Evolutionary conservation across 2,329 filamentous ascomycete genomes (phyloP).

Genomic region (Keithomyces neogunnii): DNA sequence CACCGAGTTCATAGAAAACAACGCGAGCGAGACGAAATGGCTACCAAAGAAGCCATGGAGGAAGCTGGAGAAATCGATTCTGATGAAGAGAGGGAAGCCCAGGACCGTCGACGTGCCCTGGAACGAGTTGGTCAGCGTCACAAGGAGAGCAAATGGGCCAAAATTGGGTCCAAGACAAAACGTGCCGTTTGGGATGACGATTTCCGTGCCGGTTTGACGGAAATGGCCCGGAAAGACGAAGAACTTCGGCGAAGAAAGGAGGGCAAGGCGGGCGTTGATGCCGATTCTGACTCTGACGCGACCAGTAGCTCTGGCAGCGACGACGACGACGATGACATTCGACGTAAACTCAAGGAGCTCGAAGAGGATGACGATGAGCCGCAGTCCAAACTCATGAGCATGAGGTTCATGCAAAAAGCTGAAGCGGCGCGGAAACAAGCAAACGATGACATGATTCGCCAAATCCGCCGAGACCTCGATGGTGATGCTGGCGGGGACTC

Average conservation of each 20-base stretch:
- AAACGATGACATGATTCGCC: slow-evolving; percentile 68
- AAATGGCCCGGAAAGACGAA: slow-evolving; percentile 75
- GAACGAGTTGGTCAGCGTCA: slow-evolving; percentile 82
- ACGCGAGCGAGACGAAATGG: slow-evolving; percentile 44
- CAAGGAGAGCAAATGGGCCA: slow-evolving; percentile 87
- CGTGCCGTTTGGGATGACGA: slow-evolving; percentile 84
- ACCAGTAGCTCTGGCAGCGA: slow-evolving; percentile 51
- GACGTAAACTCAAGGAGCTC: slow-evolving; percentile 35
- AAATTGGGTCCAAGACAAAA: slow-evolving; percentile 69
- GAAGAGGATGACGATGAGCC: slow-evolving; percentile 41
- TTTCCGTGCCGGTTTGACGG: slow-evolving; percentile 65
- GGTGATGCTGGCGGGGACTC: slow-evolving; percentile 44
- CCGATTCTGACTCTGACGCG: slow-evolving; percentile 43
- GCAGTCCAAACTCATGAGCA: slow-evolving; percentile 62
- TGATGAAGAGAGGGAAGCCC: slow-evolving; percentile 53
- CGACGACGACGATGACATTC: slow-evolving; percentile 37
- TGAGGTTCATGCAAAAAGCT: slow-evolving; percentile 93
- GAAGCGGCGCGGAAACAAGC: slow-evolving; percentile 68
- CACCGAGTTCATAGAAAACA: slow-evolving; percentile 84
- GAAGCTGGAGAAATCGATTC: slow-evolving; percentile 55
- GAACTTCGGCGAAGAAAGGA: slow-evolving; percentile 74
- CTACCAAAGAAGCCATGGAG: slow-evolving; percentile 41
- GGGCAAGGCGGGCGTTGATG: slow-evolving; percentile 47
- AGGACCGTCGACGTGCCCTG: slow-evolving; percentile 68
- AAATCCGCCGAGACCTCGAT: slow-evolving; percentile 65